Evolutionary conservation across 2,329 filamentous ascomycete species (phyloP), one percentile per base, ranked within the genome.

Genomic region (Ceratocystis huliohia): DNA sequence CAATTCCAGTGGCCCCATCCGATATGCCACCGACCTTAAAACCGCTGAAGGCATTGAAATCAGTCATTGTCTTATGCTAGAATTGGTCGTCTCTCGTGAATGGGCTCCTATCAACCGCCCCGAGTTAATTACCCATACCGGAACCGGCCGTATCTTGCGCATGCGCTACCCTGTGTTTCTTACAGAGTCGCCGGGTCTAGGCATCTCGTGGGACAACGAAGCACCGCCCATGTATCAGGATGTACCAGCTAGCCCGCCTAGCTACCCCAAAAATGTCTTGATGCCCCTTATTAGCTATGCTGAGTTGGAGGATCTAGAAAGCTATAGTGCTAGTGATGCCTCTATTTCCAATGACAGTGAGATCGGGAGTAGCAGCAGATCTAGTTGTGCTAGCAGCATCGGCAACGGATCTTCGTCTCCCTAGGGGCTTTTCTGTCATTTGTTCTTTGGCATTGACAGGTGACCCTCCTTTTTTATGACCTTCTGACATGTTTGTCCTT

Each of bases 151-250:
- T 69, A 93, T 97, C 64, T 80, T 99, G 68, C 84, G 93, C 70
- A 96, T 96, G 83, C 90, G 96, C 74, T 97, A 96, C 78, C 85
- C 84, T 71, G 81, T 94, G 65, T 80, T 85, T 67, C 82, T 97
- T 66, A 96, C 92, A 3, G 88, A 96, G 77, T 84, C 89, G 68
- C 84, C 84, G 22, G 93, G 93, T 20, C 83, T 96, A 74, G 92
- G 93, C 63, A 92, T 99, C 72, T 90, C 88, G 71, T 99, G 94
- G 93, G 93, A 97, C 71, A 93, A 96, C 76, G 93, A 99, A 78
- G 86, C 89, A 73, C 93, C 93, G 13, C 93, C 93, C 0, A 84
- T 95, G 70, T 99, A 99, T 76, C 88, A 94, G 75, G 91, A 97
- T 73, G 91, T 97, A 53, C 92, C 93, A 0, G 87, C 85, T 1